These are phyloP conservation scores for Chlorella sp. DNA, from an alignment of 139 green algal genomes.

Conservation along the genomic window DNA sequence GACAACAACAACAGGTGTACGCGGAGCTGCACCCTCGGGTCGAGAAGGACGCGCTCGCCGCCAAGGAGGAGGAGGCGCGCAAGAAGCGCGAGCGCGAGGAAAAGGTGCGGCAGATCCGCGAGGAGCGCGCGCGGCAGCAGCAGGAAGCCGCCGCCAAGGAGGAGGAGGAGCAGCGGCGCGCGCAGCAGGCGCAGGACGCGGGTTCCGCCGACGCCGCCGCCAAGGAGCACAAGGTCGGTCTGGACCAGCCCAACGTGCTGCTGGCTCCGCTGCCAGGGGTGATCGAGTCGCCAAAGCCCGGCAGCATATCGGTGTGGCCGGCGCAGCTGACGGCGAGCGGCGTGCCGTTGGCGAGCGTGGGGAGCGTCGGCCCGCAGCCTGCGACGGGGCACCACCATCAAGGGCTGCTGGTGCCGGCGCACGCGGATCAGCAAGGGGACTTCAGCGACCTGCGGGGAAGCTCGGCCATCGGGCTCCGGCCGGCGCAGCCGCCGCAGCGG, in stretches of 20 bases:
- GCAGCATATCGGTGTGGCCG: too few species aligned
- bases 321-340: too few species aligned
- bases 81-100: constrained; percentile 42
- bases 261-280: not conserved
- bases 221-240: too few species aligned
- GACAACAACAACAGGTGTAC: too few species aligned
- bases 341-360: too few species aligned
- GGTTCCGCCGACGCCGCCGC: not conserved
- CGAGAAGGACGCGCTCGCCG: constrained; percentile 9
- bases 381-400: too few species aligned
- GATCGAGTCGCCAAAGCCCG: not conserved
- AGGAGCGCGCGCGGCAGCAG: constrained; percentile 21
- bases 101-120: constrained; percentile 19
- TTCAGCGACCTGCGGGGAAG: too few species aligned
- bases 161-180: not conserved
- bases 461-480: too few species aligned
- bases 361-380: too few species aligned
- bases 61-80: constrained; percentile 25
- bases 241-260: not conserved
- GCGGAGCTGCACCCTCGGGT: constrained; percentile 19
- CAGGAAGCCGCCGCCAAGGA: not conserved
- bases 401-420: too few species aligned
- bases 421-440: too few species aligned
- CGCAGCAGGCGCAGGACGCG: not conserved
- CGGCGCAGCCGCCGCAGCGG: too few species aligned